A percentile compares a stretch with the other conserved stretches of the same genome.
Evolutionary conservation across 2,329 filamentous ascomycete genomes (phyloP).

Genomic region (Eurotiales sp.): DNA sequence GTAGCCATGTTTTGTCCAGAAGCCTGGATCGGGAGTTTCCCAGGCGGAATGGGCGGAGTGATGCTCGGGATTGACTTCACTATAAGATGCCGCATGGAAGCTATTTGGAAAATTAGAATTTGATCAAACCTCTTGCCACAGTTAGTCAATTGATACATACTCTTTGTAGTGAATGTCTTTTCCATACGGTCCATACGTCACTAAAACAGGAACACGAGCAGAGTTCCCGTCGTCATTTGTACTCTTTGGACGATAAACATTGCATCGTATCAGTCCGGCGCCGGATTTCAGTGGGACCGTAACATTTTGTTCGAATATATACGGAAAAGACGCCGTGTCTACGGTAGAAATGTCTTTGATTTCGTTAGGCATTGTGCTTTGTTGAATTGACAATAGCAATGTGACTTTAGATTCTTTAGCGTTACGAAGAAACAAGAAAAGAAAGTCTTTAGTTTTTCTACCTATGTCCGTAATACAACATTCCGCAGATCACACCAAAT

Average conservation of each 20-base stretch:
- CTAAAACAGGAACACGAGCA: slow-evolving; percentile 55
- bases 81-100: slow-evolving; percentile 51
- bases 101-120: slow-evolving; percentile 24
- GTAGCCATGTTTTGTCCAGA: slow-evolving; percentile 55
- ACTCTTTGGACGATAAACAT: slow-evolving; percentile 49
- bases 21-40: slow-evolving; percentile 58
- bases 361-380: slow-evolving; percentile 15
- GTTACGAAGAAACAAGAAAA: too few relatives aligned
- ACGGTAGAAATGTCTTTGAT: slow-evolving; percentile 31
- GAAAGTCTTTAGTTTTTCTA: too few relatives aligned
- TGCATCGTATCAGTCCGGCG: slow-evolving; percentile 45
- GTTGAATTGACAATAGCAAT: too few relatives aligned
- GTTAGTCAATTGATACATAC: slow-evolving; percentile 29
- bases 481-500: too few relatives aligned
- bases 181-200: slow-evolving; percentile 71
- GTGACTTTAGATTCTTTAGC: too few relatives aligned
- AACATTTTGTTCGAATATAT: slow-evolving; percentile 51
- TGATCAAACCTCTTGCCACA: background rate
- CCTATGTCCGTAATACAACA: too few relatives aligned
- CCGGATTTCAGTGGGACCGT: slow-evolving; percentile 34
- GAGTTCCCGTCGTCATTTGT: slow-evolving; percentile 22
- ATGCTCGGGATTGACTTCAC: slow-evolving; percentile 53
- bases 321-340: slow-evolving; percentile 35
- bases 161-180: slow-evolving; percentile 62
- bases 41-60: slow-evolving; percentile 54